A percentile compares a stretch with the other conserved stretches of the same genome.
phyloP scores from a whole-genome alignment of 208 protist genomes.

The Crithidia acanthocephali region DNA sequence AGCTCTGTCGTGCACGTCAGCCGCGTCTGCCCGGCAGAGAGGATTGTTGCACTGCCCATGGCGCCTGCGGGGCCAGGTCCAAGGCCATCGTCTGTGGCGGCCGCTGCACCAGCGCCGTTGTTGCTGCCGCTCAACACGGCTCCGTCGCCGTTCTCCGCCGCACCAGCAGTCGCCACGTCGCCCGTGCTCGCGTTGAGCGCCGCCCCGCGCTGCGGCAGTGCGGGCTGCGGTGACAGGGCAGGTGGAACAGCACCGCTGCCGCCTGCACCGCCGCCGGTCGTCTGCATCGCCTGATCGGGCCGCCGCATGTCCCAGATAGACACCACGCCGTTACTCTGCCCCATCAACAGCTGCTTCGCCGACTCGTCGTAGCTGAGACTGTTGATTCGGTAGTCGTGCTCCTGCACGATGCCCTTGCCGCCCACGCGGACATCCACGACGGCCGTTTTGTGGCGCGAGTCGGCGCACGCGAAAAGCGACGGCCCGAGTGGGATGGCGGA shows the following conservation, averaged over 20 bases:
- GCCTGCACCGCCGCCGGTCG: slow-evolving; percentile 4
- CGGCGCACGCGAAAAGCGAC: slow-evolving; percentile 79
- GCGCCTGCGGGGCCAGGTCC: not conserved
- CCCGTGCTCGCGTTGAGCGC: not conserved
- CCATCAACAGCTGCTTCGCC: slow-evolving; percentile 66
- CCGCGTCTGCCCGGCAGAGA: slow-evolving; percentile 19
- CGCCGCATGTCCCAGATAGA: slow-evolving; percentile 87
- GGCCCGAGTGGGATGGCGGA: slow-evolving; percentile 73
- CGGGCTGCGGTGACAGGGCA: slow-evolving; percentile 13
- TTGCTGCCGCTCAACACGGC: not conserved
- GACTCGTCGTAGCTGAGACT: slow-evolving; percentile 71
- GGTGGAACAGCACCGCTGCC: not conserved
- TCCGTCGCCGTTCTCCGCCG: not conserved
- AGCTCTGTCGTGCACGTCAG: slow-evolving; percentile 41
- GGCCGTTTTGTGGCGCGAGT: slow-evolving; percentile 68
- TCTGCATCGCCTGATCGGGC: slow-evolving; percentile 51
- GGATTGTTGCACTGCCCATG: not conserved
- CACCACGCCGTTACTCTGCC: slow-evolving; percentile 80
- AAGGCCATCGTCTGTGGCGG: not conserved
- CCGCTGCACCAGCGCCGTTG: not conserved
- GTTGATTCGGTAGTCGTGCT: slow-evolving; percentile 79
- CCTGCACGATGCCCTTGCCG: slow-evolving; percentile 55
- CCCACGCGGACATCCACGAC: slow-evolving; percentile 68
- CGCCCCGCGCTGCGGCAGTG: not conserved
- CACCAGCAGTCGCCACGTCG: not conserved